Evolutionary conservation across 2,329 filamentous ascomycete genomes (phyloP).

Genomic region (Xylaria arbuscula): DNA sequence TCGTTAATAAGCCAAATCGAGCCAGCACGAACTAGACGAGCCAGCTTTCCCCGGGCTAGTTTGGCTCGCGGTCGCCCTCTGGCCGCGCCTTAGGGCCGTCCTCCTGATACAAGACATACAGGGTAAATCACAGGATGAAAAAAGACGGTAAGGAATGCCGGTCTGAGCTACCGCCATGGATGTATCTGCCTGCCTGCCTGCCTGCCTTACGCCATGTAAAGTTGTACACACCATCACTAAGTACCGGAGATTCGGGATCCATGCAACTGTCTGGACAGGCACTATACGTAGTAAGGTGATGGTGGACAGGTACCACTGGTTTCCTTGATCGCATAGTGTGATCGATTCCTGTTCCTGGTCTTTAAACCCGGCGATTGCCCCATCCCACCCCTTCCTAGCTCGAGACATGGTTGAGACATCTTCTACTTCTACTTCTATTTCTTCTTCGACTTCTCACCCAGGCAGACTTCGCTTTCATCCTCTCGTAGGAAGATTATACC

Average conservation of each 20-base stretch:
- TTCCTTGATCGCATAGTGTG: conserved; percentile 29
- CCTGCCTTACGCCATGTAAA: conserved; percentile 11
- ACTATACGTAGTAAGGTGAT: conserved; percentile 10
- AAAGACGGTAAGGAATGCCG: conserved; percentile 37
- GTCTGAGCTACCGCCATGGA: conserved; percentile 2
- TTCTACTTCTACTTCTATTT: conserved; percentile 9
- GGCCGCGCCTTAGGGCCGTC: conserved; percentile 21
- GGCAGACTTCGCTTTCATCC: conserved; percentile 14
- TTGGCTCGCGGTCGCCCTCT: conserved; percentile 10
- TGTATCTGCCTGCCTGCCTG: conserved; percentile 1
- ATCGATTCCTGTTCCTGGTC: conserved; percentile 38
- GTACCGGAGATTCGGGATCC: conserved; percentile 38
- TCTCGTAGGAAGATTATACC: conserved; percentile 22
- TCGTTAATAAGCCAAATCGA: conserved; percentile 34
- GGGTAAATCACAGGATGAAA: conserved; percentile 34
- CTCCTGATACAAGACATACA: conserved; percentile 31
- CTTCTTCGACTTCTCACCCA: conserved; percentile 15
- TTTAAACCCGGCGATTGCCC: conserved; percentile 38
- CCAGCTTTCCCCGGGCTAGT: conserved; percentile 32
- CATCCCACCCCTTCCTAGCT: conserved; percentile 32
- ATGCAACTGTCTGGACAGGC: conserved; percentile 27
- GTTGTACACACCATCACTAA: conserved; percentile 21
- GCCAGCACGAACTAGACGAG: conserved; percentile 26
- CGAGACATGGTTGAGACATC: conserved; percentile 23
- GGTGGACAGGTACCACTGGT: conserved; percentile 24